These are phyloP conservation scores for Nicotiana attenuata DNA, from an alignment of 257 asterid genomes.

Conservation along the genomic window DNA sequence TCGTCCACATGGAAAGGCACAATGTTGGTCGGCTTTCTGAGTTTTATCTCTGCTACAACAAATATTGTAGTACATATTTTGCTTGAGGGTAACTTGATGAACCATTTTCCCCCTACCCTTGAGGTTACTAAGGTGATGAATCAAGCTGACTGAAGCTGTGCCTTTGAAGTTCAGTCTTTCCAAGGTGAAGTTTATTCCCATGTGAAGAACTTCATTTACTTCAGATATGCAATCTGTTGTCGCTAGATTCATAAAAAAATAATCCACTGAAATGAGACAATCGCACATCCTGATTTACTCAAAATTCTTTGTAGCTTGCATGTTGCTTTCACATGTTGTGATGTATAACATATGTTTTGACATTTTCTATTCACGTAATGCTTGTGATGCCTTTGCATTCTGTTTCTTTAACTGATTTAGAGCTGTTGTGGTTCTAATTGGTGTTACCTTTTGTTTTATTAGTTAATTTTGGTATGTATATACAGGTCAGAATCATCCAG, in stretches of 20 bases:
- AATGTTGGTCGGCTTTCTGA: neutral
- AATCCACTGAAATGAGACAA: neutral
- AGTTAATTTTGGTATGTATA: neutral
- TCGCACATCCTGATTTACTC: neutral
- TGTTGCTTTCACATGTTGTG: neutral
- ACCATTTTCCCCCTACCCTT: neutral
- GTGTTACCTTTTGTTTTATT: slow-evolving; percentile 1
- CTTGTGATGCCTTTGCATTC: neutral
- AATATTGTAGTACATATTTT: neutral
- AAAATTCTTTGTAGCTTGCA: neutral
- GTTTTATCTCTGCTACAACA: neutral
- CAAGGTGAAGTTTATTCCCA: neutral
- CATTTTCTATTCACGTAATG: neutral
- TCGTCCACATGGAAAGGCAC: neutral
- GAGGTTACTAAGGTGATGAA: neutral
- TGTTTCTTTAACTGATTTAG: neutral
- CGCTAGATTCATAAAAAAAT: neutral
- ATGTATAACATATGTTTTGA: neutral
- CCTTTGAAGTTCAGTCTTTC: neutral
- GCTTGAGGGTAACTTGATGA: neutral
- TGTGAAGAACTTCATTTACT: neutral
- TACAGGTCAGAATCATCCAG: neutral
- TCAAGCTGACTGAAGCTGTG: neutral
- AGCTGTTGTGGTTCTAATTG: neutral
- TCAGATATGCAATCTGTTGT: neutral